These are phyloP conservation scores for Annulohypoxylon bovei DNA, from an alignment of 495 filamentous ascomycete species.

Conservation along the genomic window DNA sequence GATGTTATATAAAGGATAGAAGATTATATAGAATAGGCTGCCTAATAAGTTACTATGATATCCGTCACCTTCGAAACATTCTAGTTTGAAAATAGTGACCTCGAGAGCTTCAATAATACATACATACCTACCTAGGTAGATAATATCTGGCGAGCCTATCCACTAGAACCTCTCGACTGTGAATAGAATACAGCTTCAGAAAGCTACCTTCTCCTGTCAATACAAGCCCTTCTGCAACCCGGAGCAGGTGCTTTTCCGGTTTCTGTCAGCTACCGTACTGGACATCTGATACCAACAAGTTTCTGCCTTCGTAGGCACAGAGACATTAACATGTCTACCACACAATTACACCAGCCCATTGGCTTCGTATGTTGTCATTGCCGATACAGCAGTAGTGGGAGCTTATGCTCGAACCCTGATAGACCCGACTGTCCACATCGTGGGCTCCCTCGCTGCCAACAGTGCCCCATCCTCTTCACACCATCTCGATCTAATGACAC, in stretches of 20 bases:
- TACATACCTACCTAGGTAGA: neutral
- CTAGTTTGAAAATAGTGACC: neutral
- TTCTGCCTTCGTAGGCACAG: neutral
- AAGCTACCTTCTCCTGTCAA: no score
- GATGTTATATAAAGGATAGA: slow-evolving; percentile 21
- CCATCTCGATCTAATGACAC: neutral
- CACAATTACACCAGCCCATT: slow-evolving; percentile 36
- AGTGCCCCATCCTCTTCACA: slow-evolving; percentile 36
- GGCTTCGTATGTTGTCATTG: slow-evolving; percentile 43
- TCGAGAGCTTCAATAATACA: neutral
- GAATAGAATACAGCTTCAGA: neutral
- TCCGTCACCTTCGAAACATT: neutral
- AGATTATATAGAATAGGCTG: neutral
- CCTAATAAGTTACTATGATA: neutral
- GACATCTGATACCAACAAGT: neutral
- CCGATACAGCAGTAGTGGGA: slow-evolving; percentile 34
- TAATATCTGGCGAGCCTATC: neutral
- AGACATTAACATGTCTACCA: neutral
- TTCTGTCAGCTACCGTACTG: neutral
- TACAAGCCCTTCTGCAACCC: neutral
- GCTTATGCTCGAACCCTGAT: slow-evolving; percentile 37
- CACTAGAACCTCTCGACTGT: neutral
- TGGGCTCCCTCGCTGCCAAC: slow-evolving; percentile 25
- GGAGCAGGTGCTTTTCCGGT: neutral
- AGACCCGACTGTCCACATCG: slow-evolving; percentile 32